A percentile compares a stretch with the other conserved stretches of the same genome.
Conservation (phyloP, 163 green algal species). For the Coccomyxa subellipsoidea region DNA sequence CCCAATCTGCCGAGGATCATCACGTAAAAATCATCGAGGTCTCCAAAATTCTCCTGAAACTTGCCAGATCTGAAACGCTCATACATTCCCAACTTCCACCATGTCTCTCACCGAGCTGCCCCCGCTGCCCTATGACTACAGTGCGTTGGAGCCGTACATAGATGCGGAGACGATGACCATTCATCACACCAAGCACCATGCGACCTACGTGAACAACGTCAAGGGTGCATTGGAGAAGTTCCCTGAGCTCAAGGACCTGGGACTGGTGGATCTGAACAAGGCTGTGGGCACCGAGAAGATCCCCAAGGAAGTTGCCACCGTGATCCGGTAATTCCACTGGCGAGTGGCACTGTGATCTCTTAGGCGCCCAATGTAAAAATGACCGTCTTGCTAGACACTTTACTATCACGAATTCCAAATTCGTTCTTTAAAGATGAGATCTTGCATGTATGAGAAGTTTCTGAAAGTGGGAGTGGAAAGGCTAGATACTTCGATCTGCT, state of each 20-base stretch:
- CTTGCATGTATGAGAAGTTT: no score
- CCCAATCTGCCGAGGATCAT: background rate
- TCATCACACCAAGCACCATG: constrained; percentile 77
- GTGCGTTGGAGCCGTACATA: constrained; percentile 69
- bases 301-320: constrained; percentile 54
- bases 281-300: constrained; percentile 56
- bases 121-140: constrained; percentile 68
- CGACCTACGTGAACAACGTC: constrained; percentile 33
- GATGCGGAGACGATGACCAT: constrained; percentile 66
- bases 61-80: background rate
- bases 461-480: no score
- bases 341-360: no score
- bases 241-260: constrained; percentile 64
- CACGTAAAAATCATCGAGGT: background rate
- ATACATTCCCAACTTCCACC: background rate
- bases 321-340: constrained; percentile 32
- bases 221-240: constrained; percentile 71
- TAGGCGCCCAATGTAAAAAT: no score
- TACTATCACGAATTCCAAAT: no score
- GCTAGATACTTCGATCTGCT: no score
- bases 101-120: constrained; percentile 58
- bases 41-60: background rate
- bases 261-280: constrained; percentile 66
- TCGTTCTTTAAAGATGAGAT: no score
- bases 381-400: no score